These are phyloP conservation scores for Camellia oleifera DNA, from an alignment of 179 eudicot species.

Conservation along the genomic window DNA sequence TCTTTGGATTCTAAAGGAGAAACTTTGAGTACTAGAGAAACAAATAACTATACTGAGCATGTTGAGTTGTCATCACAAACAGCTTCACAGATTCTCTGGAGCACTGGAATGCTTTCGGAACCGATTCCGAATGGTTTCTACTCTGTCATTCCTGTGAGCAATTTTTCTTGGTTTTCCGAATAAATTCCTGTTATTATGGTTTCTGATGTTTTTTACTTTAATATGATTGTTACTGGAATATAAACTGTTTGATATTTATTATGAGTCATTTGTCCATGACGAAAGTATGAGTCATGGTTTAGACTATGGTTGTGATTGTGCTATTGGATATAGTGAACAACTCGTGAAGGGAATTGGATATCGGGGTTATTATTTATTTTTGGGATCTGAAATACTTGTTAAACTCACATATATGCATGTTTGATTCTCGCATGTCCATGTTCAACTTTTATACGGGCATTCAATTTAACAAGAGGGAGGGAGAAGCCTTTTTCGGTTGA, in stretches of 20 bases:
- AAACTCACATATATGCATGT: too few species aligned
- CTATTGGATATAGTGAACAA: background rate
- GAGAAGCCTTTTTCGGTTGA: too few species aligned
- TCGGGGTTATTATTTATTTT: too few species aligned
- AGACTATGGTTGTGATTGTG: background rate
- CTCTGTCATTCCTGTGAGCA: conserved; percentile 83
- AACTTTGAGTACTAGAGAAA: conserved; percentile 40
- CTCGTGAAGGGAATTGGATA: too few species aligned
- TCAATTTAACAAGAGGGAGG: too few species aligned
- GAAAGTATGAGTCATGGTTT: background rate
- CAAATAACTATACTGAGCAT: conserved; percentile 38
- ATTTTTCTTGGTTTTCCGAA: background rate
- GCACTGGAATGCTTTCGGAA: conserved; percentile 79
- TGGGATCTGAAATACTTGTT: too few species aligned
- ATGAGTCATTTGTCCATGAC: background rate
- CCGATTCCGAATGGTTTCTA: conserved; percentile 94
- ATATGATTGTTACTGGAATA: background rate
- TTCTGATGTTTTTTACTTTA: background rate
- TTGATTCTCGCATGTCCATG: too few species aligned
- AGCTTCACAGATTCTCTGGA: conserved; percentile 85
- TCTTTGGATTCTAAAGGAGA: conserved; percentile 68
- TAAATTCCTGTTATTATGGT: background rate
- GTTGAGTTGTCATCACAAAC: conserved; percentile 44
- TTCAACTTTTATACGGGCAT: too few species aligned
- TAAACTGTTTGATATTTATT: background rate